Conservation (phyloP, 768 basidiomycete genomes). For the Kwoniella mangroviensis region DNA sequence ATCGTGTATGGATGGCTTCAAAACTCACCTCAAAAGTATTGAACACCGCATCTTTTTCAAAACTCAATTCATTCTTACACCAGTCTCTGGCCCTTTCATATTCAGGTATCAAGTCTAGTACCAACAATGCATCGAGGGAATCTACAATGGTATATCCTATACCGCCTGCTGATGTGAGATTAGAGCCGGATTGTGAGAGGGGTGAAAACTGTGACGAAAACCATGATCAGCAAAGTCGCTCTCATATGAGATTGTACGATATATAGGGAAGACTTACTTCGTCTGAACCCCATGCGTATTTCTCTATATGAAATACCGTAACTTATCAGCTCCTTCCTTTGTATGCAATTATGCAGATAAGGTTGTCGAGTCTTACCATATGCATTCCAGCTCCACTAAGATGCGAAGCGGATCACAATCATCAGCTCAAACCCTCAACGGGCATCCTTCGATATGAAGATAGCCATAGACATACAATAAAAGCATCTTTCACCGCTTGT, state of each 20-base stretch:
- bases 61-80: constrained; percentile 71
- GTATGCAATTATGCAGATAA: no score
- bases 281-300: constrained; percentile 26
- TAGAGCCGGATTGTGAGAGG: constrained; percentile 71
- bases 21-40: constrained; percentile 93
- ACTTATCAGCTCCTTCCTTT: background rate
- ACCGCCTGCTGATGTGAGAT: constrained; percentile 73
- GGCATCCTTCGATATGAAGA: background rate
- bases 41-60: constrained; percentile 76
- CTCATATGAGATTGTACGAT: no score
- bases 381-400: constrained; percentile 29
- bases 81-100: constrained; percentile 77
- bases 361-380: constrained; percentile 11
- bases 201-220: constrained; percentile 72
- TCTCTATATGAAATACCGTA: constrained; percentile 1
- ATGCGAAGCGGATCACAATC: no score
- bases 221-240: no score
- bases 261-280: constrained; percentile 12
- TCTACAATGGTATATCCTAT: constrained; percentile 90
- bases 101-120: constrained; percentile 82
- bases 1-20: no score
- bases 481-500: constrained; percentile 30
- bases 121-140: constrained; percentile 80
- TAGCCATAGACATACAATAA: constrained; percentile 15
- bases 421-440: background rate